Evolutionary conservation across 441 rosid species (phyloP), one percentile per base, ranked within the genome.

Genomic region (Geranium incanum): DNA sequence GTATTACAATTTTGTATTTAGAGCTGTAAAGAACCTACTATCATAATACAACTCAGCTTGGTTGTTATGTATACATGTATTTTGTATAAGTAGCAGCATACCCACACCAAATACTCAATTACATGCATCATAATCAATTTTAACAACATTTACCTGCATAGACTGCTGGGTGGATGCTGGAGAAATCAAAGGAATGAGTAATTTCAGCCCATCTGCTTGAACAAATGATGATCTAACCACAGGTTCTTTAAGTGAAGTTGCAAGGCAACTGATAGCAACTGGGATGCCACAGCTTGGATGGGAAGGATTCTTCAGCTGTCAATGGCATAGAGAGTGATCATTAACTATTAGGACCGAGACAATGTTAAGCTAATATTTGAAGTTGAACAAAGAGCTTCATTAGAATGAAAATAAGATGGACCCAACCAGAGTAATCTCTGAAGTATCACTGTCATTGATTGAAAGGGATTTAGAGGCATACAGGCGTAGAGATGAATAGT

Each of bases 141-240:
- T 64, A 66, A 66, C 15, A 13, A 70, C 66, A 15, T 55, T 70
- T 81, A 93, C 99, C 98, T 95, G 99, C 62, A 89, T 89, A 45
- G 99, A 95, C 76, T 95, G 98, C 82, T 93, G 99, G 38, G 96
- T 95, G 48, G 97, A 88, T 76, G 95, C 98, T 62, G 99, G 99
- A 77, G 89, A 85, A 78, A 95, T 93, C 55, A 87, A 80, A 75
- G 97, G 97, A 79, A 88, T 81, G 70, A 95, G 83, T 76, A 95
- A 82, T 84, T 95, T 93, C 81, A 95, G 92, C 38, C 99, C 99
- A 78, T 95, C 97, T 72, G 84, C 89, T 76, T 82, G 86, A 77
- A 93, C 97, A 83, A 95, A 95, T 6, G 90, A 91, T 37, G 95
- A 93, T 83, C 99, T 91, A 74, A 93, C 95, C 60, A 85, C 78